Evolutionary conservation across 768 basidiomycete genomes (phyloP), one percentile per base, ranked within the genome.

Genomic region (Rhodotorula paludigena): DNA sequence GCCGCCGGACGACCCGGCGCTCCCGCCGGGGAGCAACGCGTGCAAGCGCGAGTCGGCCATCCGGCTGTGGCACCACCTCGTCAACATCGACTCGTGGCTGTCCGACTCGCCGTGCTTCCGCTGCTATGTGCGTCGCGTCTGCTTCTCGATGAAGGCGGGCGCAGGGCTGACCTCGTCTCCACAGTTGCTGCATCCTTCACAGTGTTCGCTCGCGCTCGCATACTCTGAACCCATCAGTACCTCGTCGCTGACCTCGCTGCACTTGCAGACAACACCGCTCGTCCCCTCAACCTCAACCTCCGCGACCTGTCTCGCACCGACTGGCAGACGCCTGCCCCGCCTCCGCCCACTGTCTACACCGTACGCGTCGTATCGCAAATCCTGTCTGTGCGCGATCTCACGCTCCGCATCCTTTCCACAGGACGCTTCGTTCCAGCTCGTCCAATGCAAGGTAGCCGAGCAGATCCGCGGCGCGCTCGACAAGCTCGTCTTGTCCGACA

Each of bases 1-100:
- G 70, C 70, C 70, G 18, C 65, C 63, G 0, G 72, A 73, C 42
- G 72, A 73, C 21, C 72, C 72, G 1, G 72, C 72, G 0, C 47
- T 73, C 0, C 72, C 72, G 39, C 72, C 72, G 0, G 72, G 72
- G 6, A 25, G 30, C 36, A 73, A 69, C 59, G 44, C 38, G 11
- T n/a, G 64, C 38, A 73, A 73, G 57, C 35, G 68, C n/a, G 64
- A 73, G 61, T 38, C 41, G 42, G 68, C 54, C 14, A 56, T 69
- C 15, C 39, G 72, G 20, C 42, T 73, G 28, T 73, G 51, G 30
- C 36, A 63, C 23, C 47, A 48, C 11, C 62, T 73, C 38, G 64
- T 69, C 44, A 49, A 60, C 36, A 64, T 69, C 32, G 72, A 73
- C 30, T 28, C 51, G 15, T 61, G 66, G 53, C 32, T 66, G 54